Base-by-base conservation (phyloP, 1,139 yeast species). In the Yamadazyma atlantica region DNA sequence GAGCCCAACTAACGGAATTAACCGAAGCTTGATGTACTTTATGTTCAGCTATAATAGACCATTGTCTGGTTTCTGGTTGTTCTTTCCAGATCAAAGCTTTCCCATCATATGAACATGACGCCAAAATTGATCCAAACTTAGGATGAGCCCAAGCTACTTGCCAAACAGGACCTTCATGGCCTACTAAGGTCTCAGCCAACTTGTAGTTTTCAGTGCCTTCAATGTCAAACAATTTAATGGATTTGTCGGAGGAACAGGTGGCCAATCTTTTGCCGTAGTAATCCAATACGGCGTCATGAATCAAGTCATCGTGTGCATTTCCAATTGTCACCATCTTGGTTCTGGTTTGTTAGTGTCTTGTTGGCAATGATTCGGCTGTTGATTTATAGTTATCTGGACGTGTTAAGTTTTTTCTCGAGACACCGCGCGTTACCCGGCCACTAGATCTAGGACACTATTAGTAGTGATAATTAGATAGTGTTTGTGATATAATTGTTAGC, bases 111-210 rank as follows among this genome's bases (percentile, higher is more conserved):
- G 96, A 87, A 50, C 96, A 89, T 21, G 96, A 85, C 0, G 98
- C 98, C 49, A 92, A 73, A 48, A 92, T 87, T 5, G 89, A 85
- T 26, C 98, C 98, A 57, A 92, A 92, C 62, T 92, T 92, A 30
- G 99, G 98, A 60, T 94, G 98, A 2, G 98, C 97, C 99, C 98
- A 92, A 37, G 90, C 80, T 24, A 90, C 95, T 65, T 92, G 96
- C 98, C 99, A 94, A 35, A 94, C 97, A 9, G 98, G 97, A 16
- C 98, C 98, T 48, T 89, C 96, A 61, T 92, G 99, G 22, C 73
- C 96, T 79, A 56, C 76, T 49, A 92, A 71, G 1, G 97, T 89
- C 49, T 89, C 96, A 23, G 83, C 73, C 38, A 89, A 70, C 57
- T 76, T 82, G 61, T 85, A 86, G 54, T 74, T 78, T 39, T 88